Percentiles rank a stretch among this genome's conserved stretches.
These are phyloP conservation scores for Suillus variegatus DNA, from an alignment of 768 basidiomycete genomes.

Conservation along the genomic window DNA sequence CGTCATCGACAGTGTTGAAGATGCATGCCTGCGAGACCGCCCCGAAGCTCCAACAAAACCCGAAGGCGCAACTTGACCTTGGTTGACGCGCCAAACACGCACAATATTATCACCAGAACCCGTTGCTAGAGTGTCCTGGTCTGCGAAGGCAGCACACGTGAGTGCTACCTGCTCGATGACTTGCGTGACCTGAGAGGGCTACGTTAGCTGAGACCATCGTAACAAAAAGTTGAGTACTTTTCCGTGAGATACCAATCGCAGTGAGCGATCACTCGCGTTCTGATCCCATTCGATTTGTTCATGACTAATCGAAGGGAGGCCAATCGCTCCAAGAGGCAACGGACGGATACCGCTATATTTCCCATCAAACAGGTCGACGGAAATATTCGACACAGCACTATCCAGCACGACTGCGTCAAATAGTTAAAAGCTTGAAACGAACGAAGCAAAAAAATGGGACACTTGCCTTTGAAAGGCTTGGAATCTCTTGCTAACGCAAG, in stretches of 20 bases:
- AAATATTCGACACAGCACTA: constrained; percentile 42
- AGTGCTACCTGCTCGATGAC: constrained; percentile 74
- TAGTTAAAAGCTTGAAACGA: neutral
- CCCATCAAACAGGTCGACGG: constrained; percentile 42
- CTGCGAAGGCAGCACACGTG: constrained; percentile 78
- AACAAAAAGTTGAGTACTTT: constrained; percentile 42
- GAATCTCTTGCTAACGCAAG: constrained; percentile 62
- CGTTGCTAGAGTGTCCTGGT: constrained; percentile 71
- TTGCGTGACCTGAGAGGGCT: constrained; percentile 58
- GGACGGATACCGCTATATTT: constrained; percentile 62
- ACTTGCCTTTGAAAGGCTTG: constrained; percentile 57
- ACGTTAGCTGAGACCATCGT: constrained; percentile 3
- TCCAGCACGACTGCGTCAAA: constrained; percentile 41
- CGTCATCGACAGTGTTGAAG: constrained; percentile 45
- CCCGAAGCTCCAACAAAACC: constrained; percentile 21
- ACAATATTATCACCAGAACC: constrained; percentile 81
- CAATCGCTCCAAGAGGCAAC: constrained; percentile 57
- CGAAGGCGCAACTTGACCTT: constrained; percentile 27
- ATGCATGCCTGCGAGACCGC: constrained; percentile 23
- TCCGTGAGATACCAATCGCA: constrained; percentile 64
- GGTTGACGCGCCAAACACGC: constrained; percentile 74
- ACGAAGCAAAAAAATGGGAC: neutral
- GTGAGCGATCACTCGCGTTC: constrained; percentile 41
- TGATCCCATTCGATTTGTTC: constrained; percentile 73
- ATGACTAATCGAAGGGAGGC: constrained; percentile 58